Percentiles rank a stretch among this genome's conserved stretches.
Conservation (phyloP, 345 rosid genomes). For the Ailanthus altissimus region DNA sequence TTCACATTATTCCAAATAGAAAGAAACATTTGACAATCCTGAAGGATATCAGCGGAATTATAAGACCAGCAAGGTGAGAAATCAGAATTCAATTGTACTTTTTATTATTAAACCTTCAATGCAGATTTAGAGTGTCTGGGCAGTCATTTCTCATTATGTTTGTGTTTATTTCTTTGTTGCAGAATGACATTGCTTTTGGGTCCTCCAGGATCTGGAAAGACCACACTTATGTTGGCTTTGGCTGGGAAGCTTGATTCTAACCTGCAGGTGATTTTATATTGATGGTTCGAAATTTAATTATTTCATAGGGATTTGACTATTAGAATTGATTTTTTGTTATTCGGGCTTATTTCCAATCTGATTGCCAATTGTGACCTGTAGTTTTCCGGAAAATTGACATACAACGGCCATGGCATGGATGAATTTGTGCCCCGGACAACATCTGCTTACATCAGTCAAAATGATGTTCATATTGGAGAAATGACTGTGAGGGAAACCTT, state of each 20-base stretch:
- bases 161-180: conserved; percentile 7
- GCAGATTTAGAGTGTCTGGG: not conserved
- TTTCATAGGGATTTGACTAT: conserved; percentile 15
- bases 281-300: not conserved
- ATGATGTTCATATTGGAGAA: conserved; percentile 70
- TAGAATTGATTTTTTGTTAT: conserved; percentile 8
- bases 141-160: not conserved
- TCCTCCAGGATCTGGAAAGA: conserved; percentile 86
- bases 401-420: conserved; percentile 53
- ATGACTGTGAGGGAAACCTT: conserved; percentile 85
- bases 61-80: conserved; percentile 66
- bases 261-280: conserved; percentile 46
- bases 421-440: conserved; percentile 49
- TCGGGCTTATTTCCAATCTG: conserved; percentile 26
- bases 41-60: conserved; percentile 60
- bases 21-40: conserved; percentile 60
- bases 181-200: conserved; percentile 84
- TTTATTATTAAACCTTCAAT: not conserved
- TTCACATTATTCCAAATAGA: conserved; percentile 43
- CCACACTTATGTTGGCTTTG: conserved; percentile 70
- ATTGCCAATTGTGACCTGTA: not conserved
- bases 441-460: conserved; percentile 58
- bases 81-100: not conserved
- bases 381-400: conserved; percentile 47
- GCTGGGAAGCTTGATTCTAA: conserved; percentile 69